Conservation (phyloP, 805 yeast species). For the Saccharomycopsis sp. region DNA sequence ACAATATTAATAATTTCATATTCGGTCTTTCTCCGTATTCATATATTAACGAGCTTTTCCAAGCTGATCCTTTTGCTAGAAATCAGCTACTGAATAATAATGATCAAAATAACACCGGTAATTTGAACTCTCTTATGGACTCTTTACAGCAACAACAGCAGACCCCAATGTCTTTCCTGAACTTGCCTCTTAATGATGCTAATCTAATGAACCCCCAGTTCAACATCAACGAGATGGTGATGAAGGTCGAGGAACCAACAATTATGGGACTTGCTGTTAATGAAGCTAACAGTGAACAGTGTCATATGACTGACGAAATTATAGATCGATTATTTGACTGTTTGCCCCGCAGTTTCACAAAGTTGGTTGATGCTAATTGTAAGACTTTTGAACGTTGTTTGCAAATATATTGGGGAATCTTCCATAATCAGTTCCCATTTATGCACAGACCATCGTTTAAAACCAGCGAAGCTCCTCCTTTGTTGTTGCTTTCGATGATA, state of each 20-base stretch:
- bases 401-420: slow-evolving; percentile 44
- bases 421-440: slow-evolving; percentile 49
- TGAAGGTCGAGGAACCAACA: not conserved
- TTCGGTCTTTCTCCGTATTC: slow-evolving; percentile 8
- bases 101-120: not conserved
- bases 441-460: slow-evolving; percentile 43
- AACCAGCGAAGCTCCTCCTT: slow-evolving; percentile 44
- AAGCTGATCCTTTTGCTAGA: not conserved
- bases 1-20: not conserved
- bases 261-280: not conserved
- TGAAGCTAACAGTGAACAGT: not conserved
- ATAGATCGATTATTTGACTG: not conserved
- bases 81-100: not conserved
- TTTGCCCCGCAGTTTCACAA: not conserved
- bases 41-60: slow-evolving; percentile 12
- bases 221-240: not conserved
- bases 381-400: slow-evolving; percentile 24
- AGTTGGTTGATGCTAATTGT: slow-evolving; percentile 4
- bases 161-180: not conserved
- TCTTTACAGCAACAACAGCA: not conserved
- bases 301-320: not conserved
- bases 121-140: not conserved
- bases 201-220: not conserved
- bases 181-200: no score
- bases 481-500: slow-evolving; percentile 48